Evolutionary conservation across 805 yeast genomes (phyloP).

Genomic region (Maudiozyma barnettii): DNA sequence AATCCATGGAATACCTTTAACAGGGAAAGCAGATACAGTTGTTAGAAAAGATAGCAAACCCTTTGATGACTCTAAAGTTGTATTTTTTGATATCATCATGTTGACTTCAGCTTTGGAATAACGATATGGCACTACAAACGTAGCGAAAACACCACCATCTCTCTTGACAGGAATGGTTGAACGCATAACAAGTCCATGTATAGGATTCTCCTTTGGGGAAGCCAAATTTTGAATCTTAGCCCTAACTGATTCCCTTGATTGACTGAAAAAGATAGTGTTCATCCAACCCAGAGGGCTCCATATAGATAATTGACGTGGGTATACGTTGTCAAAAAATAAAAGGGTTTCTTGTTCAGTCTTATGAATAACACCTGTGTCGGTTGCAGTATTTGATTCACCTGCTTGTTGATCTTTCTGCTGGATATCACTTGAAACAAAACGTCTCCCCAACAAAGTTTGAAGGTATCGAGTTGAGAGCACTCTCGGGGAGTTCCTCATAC

Average conservation of each 20-base stretch:
- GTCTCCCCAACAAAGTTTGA: constrained; percentile 3
- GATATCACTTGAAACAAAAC: constrained; percentile 33
- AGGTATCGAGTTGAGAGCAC: background rate
- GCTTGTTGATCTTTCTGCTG: constrained; percentile 38
- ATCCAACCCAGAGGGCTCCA: constrained; percentile 42
- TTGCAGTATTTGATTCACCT: constrained; percentile 48
- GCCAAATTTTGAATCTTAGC: constrained; percentile 34
- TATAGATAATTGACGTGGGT: constrained; percentile 37
- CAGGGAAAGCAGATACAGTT: constrained; percentile 53
- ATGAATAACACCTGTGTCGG: constrained; percentile 48
- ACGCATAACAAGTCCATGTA: constrained; percentile 39
- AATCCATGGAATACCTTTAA: constrained; percentile 91
- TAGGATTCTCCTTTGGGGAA: constrained; percentile 29
- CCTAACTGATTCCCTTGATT: constrained; percentile 32
- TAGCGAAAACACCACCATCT: constrained; percentile 93
- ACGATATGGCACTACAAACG: constrained; percentile 51
- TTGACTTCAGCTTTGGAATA: constrained; percentile 45
- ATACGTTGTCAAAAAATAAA: constrained; percentile 47
- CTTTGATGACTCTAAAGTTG: constrained; percentile 31
- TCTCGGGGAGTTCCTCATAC: background rate
- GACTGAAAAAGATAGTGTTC: constrained; percentile 30
- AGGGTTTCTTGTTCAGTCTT: constrained; percentile 42
- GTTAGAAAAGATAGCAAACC: constrained; percentile 35
- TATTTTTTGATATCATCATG: constrained; percentile 39
- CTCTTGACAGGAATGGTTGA: constrained; percentile 61